A percentile compares a stretch with the other conserved stretches of the same genome.
phyloP scores from a whole-genome alignment of 345 rosid genomes.

The Aurinia saxatilis region DNA sequence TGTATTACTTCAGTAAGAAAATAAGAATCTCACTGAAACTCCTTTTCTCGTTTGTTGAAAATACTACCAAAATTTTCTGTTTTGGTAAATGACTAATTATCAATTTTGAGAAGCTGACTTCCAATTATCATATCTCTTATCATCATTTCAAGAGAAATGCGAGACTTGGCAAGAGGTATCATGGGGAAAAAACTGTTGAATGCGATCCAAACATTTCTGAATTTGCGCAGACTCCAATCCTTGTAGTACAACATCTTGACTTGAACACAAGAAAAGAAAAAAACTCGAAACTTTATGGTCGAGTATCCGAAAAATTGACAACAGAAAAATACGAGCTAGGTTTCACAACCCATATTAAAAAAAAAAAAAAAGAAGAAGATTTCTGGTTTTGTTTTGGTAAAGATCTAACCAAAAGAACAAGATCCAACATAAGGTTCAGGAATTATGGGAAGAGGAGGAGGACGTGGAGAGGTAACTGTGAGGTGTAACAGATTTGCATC shows the following conservation, averaged over 20 bases:
- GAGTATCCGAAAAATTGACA: slow-evolving; percentile 15
- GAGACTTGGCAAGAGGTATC: background rate
- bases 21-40: background rate
- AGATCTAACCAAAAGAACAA: no score
- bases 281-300: slow-evolving; percentile 15
- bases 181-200: background rate
- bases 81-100: background rate
- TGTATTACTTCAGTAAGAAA: background rate
- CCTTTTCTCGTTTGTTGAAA: background rate
- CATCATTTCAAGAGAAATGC: background rate
- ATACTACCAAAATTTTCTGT: background rate
- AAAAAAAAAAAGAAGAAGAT: no score
- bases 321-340: background rate
- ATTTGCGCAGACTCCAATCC: background rate
- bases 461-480: slow-evolving; percentile 5
- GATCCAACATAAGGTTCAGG: background rate
- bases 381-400: background rate
- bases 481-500: slow-evolving; percentile 2
- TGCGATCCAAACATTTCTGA: background rate
- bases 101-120: background rate
- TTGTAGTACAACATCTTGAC: background rate
- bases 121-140: no score
- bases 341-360: background rate
- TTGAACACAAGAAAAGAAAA: background rate
- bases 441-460: slow-evolving; percentile 19